Base-by-base conservation (phyloP, 73 alveolate species). In the Uronychia binucleata region DNA sequence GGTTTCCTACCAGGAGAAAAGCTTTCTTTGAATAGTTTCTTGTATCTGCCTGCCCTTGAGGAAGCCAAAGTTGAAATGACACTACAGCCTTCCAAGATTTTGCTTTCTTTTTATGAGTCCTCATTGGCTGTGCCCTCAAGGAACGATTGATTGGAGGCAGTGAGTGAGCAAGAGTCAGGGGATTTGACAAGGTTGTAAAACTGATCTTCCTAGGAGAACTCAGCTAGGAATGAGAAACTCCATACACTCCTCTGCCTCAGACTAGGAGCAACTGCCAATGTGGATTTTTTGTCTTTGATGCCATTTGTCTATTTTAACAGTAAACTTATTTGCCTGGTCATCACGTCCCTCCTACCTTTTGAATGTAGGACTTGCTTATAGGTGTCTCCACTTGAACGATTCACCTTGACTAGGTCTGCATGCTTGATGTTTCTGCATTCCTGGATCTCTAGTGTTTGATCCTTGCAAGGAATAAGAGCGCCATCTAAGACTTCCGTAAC, bases 401-500 rank as follows among this genome's bases (percentile, higher is more conserved):
- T n/a, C n/a, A n/a, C 67, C 19, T 5, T 46, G n/a, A 46, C 5
- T 46, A 46, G 19, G 67, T 19, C 67, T 46, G 5, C 19, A 46
- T n/a, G n/a, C n/a, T n/a, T n/a, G 19, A 46, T 46, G 5, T 19
- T 19, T 46, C 19, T 46, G 5, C 19, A 19, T 46, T 46, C 67
- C 67, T 46, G n/a, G 67, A 11, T 5, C n/a, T 46, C 19, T 46
- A 46, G 5, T 46, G n/a, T 11, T 46, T 46, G 67, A 46, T 11
- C 5, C 5, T 19, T 46, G 67, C 5, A 19, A 46, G 5, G 67
- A 46, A 46, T 11, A 46, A 19, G n/a, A 46, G 19, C 5, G 67
- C 67, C 67, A 46, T 46, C 19, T 46, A 74, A 74, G 79, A 11
- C 28, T 74, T 74, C 79, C 79, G 5, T 74, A 30, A 13, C 79